Base-by-base conservation (phyloP, 371 early-diverging fungal species). In the Mucor plumbeus region DNA sequence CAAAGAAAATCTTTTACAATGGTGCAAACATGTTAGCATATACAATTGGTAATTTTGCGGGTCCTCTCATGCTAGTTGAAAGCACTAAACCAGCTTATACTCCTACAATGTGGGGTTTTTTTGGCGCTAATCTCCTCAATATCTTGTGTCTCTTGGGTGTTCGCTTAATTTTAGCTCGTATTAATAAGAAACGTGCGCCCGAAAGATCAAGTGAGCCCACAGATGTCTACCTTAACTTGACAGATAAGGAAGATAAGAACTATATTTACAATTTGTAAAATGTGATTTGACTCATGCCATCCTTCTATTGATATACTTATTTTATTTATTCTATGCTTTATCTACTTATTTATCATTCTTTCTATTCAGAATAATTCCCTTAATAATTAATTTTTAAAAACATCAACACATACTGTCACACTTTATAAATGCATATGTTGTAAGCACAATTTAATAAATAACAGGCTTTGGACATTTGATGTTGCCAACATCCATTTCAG, bases 1-100 rank as follows among this genome's bases (percentile, higher is more conserved):
- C 75, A 0, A 81, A 81, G 48, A 81, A 79, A 41, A 71, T 78
- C 41, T 78, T 74, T 40, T 75, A 81, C 47, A 64, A 59, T 35
- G 76, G 70, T 13, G 62, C 59, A 14, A 56, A 71, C 4, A 59
- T 77, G 56, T 39, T 73, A 13, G 59, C 44, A n/a, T 75, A 71
- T 44, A 78, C 75, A 6, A 21, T 78, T 19, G 81, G 77, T 40
- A 70, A 71, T 50, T 74, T 78, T 39, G 47, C 55, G 13, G 81
- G 81, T 9, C 81, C 81, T n/a, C 64, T 81, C 7, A 43, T 77
- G 44, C 78, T 75, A 64, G 50, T 50, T 11, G 50, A 48, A 31
- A 39, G 38, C 11, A 62, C 62, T 6, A 17, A 44, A 4, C 62
- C 62, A n/a, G 19, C 33, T 7, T 62, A 50, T 15, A 38, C 33